phyloP scores from a whole-genome alignment of 345 rosid species.

The thale cress (Arabidopsis thaliana) region DNA sequence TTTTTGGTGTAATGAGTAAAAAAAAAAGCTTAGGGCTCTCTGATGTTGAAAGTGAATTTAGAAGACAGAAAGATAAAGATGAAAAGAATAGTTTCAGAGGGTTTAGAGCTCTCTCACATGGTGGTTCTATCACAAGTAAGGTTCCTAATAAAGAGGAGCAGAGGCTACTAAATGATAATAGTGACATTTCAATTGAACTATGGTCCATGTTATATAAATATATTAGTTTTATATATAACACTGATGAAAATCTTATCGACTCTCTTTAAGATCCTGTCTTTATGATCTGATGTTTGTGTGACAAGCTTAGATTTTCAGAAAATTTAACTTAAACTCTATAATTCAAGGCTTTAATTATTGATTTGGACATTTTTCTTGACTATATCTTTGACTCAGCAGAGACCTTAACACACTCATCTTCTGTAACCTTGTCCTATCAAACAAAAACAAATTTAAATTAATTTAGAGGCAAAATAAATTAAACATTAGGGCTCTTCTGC shows the following conservation, averaged over 20 bases:
- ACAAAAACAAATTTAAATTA: not conserved
- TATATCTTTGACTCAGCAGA: constrained; percentile 25
- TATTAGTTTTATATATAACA: not conserved
- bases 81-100: constrained; percentile 36
- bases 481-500: constrained; percentile 27
- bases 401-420: constrained; percentile 32
- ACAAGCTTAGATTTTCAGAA: constrained; percentile 26
- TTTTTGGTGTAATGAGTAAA: constrained; percentile 32
- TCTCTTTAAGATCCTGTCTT: constrained; percentile 33
- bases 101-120: constrained; percentile 41
- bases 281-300: constrained; percentile 33
- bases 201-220: constrained; percentile 37
- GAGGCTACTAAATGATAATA: constrained; percentile 44
- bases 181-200: constrained; percentile 45
- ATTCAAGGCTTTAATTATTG: constrained; percentile 26
- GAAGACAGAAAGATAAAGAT: constrained; percentile 30
- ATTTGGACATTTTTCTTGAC: constrained; percentile 36
- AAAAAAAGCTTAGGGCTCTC: constrained; percentile 2
- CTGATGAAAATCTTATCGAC: constrained; percentile 36
- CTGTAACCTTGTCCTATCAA: constrained; percentile 28
- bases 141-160: constrained; percentile 43
- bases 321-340: constrained; percentile 2
- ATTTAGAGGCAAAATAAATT: not conserved
- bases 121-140: constrained; percentile 36
- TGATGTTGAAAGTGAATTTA: constrained; percentile 36